A percentile compares a stretch with the other conserved stretches of the same genome.
phyloP scores from a whole-genome alignment of 1,139 yeast species.

The Debaryomycetaceae sp. region DNA sequence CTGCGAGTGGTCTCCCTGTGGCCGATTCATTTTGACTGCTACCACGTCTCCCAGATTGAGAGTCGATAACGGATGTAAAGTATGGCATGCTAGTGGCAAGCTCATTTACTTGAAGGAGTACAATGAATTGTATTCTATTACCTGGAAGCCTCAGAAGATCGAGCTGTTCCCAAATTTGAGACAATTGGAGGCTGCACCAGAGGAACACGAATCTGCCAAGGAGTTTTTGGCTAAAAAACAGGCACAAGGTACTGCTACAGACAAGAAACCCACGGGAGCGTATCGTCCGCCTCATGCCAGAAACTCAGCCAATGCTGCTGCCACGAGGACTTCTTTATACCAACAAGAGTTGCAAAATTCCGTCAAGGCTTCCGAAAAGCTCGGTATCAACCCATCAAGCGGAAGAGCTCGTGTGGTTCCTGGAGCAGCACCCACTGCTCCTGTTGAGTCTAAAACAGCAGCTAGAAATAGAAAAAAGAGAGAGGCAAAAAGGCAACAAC shows the following conservation, averaged over 20 bases:
- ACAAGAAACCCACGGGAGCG: conserved; percentile 71
- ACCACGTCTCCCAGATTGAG: conserved; percentile 96
- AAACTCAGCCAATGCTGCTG: conserved; percentile 35
- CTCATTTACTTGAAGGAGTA: conserved; percentile 76
- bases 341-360: conserved; percentile 50
- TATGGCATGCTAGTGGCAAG: conserved; percentile 91
- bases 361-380: conserved; percentile 20
- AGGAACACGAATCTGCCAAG: conserved; percentile 64
- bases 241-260: conserved; percentile 35
- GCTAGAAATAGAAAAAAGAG: conserved; percentile 78
- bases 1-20: conserved; percentile 99
- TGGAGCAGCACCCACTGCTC: conserved; percentile 42
- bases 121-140: conserved; percentile 73
- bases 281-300: conserved; percentile 97
- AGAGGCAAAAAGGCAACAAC: conserved; percentile 55
- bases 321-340: conserved; percentile 47
- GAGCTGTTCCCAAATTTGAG: conserved; percentile 58
- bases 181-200: conserved; percentile 55
- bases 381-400: conserved; percentile 20
- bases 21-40: conserved; percentile 88
- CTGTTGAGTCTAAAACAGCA: conserved; percentile 58
- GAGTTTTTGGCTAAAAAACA: conserved; percentile 50
- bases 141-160: conserved; percentile 82
- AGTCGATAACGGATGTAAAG: conserved; percentile 91
- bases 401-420: conserved; percentile 35